A percentile compares a stretch with the other conserved stretches of the same genome.
phyloP scores from a whole-genome alignment of 257 asterid genomes.

The Voacanga thouarsii region DNA sequence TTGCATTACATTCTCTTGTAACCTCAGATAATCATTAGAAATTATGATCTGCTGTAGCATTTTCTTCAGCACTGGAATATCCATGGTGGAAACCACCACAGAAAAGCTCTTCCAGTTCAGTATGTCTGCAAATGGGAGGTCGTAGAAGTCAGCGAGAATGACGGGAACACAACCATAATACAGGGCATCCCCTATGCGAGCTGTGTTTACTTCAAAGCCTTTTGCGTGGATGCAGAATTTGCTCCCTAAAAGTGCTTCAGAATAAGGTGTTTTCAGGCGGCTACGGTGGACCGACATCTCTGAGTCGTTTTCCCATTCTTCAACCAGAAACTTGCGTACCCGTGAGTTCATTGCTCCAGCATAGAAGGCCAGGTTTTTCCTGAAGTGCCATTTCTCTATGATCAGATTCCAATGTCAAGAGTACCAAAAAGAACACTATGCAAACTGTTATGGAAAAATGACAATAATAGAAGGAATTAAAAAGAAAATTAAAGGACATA shows the following conservation, averaged over 20 bases:
- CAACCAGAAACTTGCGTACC: slow-evolving; percentile 43
- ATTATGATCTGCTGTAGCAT: slow-evolving; percentile 32
- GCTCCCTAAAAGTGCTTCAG: slow-evolving; percentile 72
- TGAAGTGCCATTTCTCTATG: slow-evolving; percentile 20
- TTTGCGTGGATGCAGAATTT: slow-evolving; percentile 88
- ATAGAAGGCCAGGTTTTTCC: slow-evolving; percentile 68
- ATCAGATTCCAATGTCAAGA: not conserved
- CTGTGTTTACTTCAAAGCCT: slow-evolving; percentile 94
- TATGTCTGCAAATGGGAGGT: slow-evolving; percentile 72
- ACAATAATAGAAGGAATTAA: too few relatives aligned
- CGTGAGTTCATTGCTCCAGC: slow-evolving; percentile 90
- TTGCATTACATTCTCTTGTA: slow-evolving; percentile 61
- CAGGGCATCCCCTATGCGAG: slow-evolving; percentile 71
- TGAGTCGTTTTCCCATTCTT: slow-evolving; percentile 50
- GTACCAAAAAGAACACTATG: too few relatives aligned
- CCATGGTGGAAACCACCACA: slow-evolving; percentile 45
- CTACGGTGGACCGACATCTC: slow-evolving; percentile 55
- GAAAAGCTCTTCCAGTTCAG: slow-evolving; percentile 71
- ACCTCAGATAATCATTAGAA: slow-evolving; percentile 36
- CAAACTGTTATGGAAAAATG: too few relatives aligned
- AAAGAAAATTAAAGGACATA: too few relatives aligned
- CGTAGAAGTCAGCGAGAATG: slow-evolving; percentile 73
- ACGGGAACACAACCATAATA: slow-evolving; percentile 92
- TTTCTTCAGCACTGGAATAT: slow-evolving; percentile 59
- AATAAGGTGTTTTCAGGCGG: slow-evolving; percentile 69